Conservation (phyloP, 108 stramenopile species). For the Skeletonema costatum region DNA sequence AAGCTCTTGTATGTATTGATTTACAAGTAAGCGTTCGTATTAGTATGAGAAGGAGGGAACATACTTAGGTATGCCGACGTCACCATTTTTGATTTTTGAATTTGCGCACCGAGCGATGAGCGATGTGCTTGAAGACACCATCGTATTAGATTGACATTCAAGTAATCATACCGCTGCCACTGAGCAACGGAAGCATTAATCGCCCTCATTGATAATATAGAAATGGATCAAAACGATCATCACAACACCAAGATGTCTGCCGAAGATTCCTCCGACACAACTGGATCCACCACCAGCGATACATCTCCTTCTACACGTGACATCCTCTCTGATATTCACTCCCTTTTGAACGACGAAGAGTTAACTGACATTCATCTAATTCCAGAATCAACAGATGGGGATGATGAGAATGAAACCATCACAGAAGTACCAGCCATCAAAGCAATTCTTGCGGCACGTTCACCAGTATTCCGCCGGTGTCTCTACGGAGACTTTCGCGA, state of each 20-base stretch:
- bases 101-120: no score
- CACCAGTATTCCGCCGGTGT: constrained; percentile 44
- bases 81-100: no score
- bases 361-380: constrained; percentile 23
- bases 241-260: background rate
- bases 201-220: background rate
- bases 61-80: no score
- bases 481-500: constrained; percentile 50
- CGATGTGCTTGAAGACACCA: no score
- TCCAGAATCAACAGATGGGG: constrained; percentile 3
- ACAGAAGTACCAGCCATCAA: constrained; percentile 34
- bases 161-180: background rate
- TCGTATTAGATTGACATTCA: no score
- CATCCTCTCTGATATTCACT: constrained; percentile 28
- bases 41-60: no score
- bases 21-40: no score
- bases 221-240: background rate
- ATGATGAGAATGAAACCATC: background rate
- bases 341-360: constrained; percentile 29
- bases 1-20: no score
- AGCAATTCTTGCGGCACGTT: constrained; percentile 48
- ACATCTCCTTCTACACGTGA: constrained; percentile 7
- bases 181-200: no score
- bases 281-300: background rate
- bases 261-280: background rate